Conservation (phyloP, 495 filamentous ascomycete genomes). For the Penicillium riverlandense region DNA sequence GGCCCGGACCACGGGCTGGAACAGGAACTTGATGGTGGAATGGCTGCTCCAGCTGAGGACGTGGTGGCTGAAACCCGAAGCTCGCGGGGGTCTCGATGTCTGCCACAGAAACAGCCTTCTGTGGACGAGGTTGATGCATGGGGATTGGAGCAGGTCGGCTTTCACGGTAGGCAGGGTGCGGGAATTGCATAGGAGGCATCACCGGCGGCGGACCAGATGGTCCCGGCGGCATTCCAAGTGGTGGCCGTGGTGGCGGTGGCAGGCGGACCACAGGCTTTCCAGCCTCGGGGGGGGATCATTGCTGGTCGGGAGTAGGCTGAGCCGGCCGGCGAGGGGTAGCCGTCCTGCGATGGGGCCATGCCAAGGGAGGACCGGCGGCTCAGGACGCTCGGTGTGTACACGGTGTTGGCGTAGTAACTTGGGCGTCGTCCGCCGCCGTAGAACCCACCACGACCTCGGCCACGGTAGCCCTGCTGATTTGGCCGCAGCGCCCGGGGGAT, state of each 20-base stretch:
- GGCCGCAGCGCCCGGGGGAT: conserved; percentile 91
- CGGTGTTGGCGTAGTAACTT: conserved; percentile 73
- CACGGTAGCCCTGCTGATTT: conserved; percentile 76
- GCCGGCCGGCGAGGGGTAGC: conserved; percentile 66
- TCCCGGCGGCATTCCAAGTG: conserved; percentile 20
- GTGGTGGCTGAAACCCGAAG: conserved; percentile 60
- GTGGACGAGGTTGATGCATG: conserved; percentile 94
- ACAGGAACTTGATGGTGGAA: conserved; percentile 88
- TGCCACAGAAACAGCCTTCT: conserved; percentile 89
- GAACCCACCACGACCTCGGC: conserved; percentile 61
- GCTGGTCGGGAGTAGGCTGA: conserved; percentile 65
- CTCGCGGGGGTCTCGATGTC: conserved; percentile 84
- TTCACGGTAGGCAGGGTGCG: conserved; percentile 70
- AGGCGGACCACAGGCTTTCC: conserved; percentile 78
- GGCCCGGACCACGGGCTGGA: conserved; percentile 52
- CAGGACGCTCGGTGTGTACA: conserved; percentile 84
- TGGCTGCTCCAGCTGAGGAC: conserved; percentile 69
- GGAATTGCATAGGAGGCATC: conserved; percentile 39
- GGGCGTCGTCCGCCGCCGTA: conserved; percentile 65
- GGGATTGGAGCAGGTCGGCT: conserved; percentile 67
- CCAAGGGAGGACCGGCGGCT: conserved; percentile 88
- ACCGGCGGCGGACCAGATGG: conserved; percentile 16
- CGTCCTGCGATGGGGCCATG: conserved; percentile 64
- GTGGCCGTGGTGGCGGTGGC: conserved; percentile 55
- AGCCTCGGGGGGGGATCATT: conserved; percentile 46